Percentiles rank a stretch among this genome's conserved stretches.
Evolutionary conservation across 2,329 filamentous ascomycete species (phyloP).

Genomic region (Acarospora socialis): DNA sequence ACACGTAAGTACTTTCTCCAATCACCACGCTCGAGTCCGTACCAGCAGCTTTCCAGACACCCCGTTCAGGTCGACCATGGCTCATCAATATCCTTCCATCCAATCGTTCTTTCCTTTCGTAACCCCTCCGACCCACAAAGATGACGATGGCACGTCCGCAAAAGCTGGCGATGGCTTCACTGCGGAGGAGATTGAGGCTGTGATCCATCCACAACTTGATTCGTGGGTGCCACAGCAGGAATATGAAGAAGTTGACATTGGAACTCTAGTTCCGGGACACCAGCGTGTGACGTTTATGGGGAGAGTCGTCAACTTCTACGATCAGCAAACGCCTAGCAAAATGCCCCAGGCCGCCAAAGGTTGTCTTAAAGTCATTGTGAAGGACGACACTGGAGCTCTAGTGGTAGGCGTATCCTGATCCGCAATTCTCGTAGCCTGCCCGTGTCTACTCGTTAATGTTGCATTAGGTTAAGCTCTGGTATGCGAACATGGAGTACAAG

Average conservation of each 20-base stretch:
- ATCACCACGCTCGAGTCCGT: no score
- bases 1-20: no score
- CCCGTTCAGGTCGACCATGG: conserved; percentile 18
- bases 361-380: conserved; percentile 17
- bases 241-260: conserved; percentile 15
- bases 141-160: neutral
- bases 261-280: conserved; percentile 15
- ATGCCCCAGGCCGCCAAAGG: conserved; percentile 13
- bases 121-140: conserved; percentile 6
- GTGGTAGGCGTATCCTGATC: conserved; percentile 9
- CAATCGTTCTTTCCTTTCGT: conserved; percentile 28
- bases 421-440: neutral
- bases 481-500: conserved; percentile 15
- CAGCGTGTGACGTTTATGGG: conserved; percentile 14
- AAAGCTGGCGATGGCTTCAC: conserved; percentile 18
- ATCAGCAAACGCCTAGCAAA: conserved; percentile 9
- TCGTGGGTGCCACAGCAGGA: conserved; percentile 11
- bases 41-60: neutral
- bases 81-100: conserved; percentile 25
- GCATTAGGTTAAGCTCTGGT: conserved; percentile 19
- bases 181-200: conserved; percentile 34
- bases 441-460: neutral
- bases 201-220: conserved; percentile 14
- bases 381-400: conserved; percentile 17
- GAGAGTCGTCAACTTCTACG: conserved; percentile 18